phyloP scores from a whole-genome alignment of 179 eudicot genomes.

The Actinidia polygama region DNA sequence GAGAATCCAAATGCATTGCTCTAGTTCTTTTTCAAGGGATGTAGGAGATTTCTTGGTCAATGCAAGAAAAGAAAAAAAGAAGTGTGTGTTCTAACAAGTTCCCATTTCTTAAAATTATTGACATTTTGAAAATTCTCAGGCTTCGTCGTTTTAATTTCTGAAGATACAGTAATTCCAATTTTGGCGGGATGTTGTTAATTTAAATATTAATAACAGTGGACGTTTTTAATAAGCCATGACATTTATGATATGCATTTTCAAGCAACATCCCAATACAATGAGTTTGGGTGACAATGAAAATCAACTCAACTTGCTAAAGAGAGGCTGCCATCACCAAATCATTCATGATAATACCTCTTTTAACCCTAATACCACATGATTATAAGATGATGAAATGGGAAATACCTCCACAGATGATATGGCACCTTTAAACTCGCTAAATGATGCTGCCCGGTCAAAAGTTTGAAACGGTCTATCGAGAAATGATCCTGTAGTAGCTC shows the following conservation, averaged over 20 bases:
- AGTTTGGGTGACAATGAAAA: not conserved
- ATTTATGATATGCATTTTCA: not conserved
- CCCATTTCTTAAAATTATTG: not conserved
- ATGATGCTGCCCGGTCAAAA: slow-evolving; percentile 42
- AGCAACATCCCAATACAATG: slow-evolving; percentile 14
- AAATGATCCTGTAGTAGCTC: slow-evolving; percentile 32
- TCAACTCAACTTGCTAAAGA: not conserved
- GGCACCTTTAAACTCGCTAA: slow-evolving; percentile 38
- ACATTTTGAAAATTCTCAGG: slow-evolving; percentile 2
- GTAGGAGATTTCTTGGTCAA: not conserved
- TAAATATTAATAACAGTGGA: not conserved
- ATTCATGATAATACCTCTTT: not conserved
- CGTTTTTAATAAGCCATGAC: not conserved
- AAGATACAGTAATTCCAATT: not conserved
- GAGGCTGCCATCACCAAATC: not conserved
- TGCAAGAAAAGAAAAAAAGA: not conserved
- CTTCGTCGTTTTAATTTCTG: not conserved
- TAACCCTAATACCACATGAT: not conserved
- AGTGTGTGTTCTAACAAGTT: not conserved
- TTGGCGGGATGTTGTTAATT: not conserved
- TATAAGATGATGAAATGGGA: not conserved
- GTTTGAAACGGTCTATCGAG: slow-evolving; percentile 33
- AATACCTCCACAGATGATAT: slow-evolving; percentile 32
- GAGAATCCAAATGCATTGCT: not conserved
- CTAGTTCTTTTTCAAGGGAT: not conserved